Conservation (phyloP, 2,329 filamentous ascomycete genomes). For the Rhinocladiella mackenziei region DNA sequence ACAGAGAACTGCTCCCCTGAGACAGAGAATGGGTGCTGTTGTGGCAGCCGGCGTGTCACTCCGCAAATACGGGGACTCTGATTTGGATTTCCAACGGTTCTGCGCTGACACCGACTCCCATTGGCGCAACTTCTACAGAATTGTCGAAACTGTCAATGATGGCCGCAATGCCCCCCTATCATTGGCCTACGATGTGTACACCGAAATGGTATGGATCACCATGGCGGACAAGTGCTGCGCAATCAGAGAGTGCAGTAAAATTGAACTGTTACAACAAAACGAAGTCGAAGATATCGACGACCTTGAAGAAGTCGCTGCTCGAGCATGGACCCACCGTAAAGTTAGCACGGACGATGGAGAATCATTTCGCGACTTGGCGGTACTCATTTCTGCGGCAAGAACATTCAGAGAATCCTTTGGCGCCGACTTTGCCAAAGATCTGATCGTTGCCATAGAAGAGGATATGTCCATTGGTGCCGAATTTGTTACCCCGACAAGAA, state of each 20-base stretch:
- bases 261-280: constrained; percentile 75
- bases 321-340: constrained; percentile 44
- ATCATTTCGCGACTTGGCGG: constrained; percentile 51
- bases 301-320: constrained; percentile 32
- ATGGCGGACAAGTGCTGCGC: constrained; percentile 77
- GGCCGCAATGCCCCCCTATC: constrained; percentile 77
- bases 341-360: constrained; percentile 48
- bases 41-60: constrained; percentile 44
- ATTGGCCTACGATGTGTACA: constrained; percentile 66
- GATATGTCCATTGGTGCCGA: constrained; percentile 73
- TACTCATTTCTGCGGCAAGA: constrained; percentile 65
- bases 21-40: constrained; percentile 31
- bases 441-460: constrained; percentile 62
- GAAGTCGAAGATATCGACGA: constrained; percentile 39
- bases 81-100: constrained; percentile 72
- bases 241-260: constrained; percentile 70
- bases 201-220: constrained; percentile 75
- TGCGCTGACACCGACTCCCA: constrained; percentile 70
- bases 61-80: constrained; percentile 73
- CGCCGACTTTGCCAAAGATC: constrained; percentile 63
- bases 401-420: constrained; percentile 68
- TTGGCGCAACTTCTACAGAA: constrained; percentile 85
- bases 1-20: constrained; percentile 41
- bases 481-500: constrained; percentile 65
- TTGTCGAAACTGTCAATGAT: constrained; percentile 81